Percentiles rank a stretch among this genome's conserved stretches.
These are phyloP conservation scores for Ophiostoma angusticollis DNA, from an alignment of 2,329 filamentous ascomycete genomes.

Conservation along the genomic window DNA sequence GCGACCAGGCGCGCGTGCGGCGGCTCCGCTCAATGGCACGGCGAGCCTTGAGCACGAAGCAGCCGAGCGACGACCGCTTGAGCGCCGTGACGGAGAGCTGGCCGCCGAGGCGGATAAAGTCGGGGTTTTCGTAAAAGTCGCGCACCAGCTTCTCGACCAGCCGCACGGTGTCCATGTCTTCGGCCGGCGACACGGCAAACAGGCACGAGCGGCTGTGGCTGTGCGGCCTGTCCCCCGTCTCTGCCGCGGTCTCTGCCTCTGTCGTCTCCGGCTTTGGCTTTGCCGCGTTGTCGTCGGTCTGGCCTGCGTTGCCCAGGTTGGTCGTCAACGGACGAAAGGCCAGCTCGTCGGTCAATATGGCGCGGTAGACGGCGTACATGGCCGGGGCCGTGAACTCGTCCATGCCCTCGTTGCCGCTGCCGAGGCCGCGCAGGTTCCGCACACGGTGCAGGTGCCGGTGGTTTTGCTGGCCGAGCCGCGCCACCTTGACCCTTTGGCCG, in stretches of 20 bases:
- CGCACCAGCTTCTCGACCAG: constrained; percentile 40
- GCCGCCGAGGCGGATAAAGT: constrained; percentile 10
- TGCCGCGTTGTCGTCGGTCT: not conserved
- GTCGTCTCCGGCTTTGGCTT: too few relatives aligned
- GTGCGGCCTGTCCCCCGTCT: not conserved
- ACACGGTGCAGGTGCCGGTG: constrained; percentile 1
- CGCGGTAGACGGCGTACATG: constrained; percentile 58
- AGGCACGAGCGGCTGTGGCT: constrained; percentile 36
- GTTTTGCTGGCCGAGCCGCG: not conserved
- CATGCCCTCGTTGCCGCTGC: constrained; percentile 21
- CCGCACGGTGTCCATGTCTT: constrained; percentile 39
- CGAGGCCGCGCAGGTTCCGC: constrained; percentile 11
- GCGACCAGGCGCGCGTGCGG: constrained; percentile 32
- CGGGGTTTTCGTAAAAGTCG: constrained; percentile 32
- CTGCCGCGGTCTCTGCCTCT: constrained; percentile 16
- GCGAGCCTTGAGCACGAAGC: constrained; percentile 38
- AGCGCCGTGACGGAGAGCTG: constrained; percentile 13
- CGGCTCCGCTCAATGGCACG: constrained; percentile 39
- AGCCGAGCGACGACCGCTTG: constrained; percentile 20
- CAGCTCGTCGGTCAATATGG: constrained; percentile 46
- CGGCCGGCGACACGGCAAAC: constrained; percentile 47
- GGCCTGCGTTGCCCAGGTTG: constrained; percentile 23
- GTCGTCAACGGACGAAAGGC: constrained; percentile 39
- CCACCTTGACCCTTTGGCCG: too few relatives aligned
- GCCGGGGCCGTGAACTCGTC: constrained; percentile 32